These are phyloP conservation scores for Gossypium gossypioides DNA, from an alignment of 441 rosid genomes.

Conservation along the genomic window DNA sequence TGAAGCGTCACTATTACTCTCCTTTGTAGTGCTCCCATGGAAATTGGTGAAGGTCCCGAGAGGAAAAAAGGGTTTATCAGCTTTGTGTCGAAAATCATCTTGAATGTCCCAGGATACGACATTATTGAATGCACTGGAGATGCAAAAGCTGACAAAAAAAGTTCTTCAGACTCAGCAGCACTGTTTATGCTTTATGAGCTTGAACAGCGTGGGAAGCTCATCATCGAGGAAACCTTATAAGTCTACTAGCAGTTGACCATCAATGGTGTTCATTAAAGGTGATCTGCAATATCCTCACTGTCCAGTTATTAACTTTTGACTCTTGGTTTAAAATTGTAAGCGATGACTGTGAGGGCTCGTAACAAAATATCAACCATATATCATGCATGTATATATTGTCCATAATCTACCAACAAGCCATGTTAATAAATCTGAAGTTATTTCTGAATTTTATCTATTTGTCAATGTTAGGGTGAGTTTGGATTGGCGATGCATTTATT, in stretches of 20 bases:
- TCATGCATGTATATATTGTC: too few relatives aligned
- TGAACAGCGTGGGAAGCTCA: conserved; percentile 35
- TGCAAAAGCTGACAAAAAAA: conserved; percentile 71
- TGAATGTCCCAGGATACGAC: conserved; percentile 46
- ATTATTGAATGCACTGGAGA: conserved; percentile 46
- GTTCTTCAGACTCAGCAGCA: conserved; percentile 75
- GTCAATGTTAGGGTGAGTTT: too few relatives aligned
- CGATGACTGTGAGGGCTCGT: too few relatives aligned
- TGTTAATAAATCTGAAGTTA: too few relatives aligned
- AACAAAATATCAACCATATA: too few relatives aligned
- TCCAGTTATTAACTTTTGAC: too few relatives aligned
- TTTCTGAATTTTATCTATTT: too few relatives aligned
- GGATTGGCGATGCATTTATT: too few relatives aligned
- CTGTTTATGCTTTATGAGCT: conserved; percentile 52
- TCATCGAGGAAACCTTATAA: conserved; percentile 22
- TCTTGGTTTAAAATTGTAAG: too few relatives aligned
- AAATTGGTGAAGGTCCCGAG: conserved; percentile 36
- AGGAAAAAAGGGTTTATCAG: conserved; percentile 39
- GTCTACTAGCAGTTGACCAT: neutral
- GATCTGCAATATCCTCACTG: too few relatives aligned
- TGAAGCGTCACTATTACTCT: neutral
- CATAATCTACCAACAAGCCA: too few relatives aligned
- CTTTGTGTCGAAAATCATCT: conserved; percentile 39
- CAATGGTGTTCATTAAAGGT: neutral
- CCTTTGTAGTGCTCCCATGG: conserved; percentile 36